These are phyloP conservation scores for Pyropia haitanensis DNA, from an alignment of 23 red algal genomes.

Conservation along the genomic window DNA sequence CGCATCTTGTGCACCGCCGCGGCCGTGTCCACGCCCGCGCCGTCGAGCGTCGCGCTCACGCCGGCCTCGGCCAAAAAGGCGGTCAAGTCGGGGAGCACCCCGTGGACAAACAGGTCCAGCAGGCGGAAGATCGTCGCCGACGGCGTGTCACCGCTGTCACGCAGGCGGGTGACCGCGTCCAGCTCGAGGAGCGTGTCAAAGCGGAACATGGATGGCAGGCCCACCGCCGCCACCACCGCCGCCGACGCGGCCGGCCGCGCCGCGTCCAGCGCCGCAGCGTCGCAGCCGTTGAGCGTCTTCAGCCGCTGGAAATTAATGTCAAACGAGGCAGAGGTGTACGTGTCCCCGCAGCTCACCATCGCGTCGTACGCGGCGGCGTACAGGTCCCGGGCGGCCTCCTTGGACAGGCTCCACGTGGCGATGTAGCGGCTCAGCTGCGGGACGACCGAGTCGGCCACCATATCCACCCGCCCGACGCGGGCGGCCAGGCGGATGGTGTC, in stretches of 20 bases:
- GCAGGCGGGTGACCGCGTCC: conserved; percentile 49
- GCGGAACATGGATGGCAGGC: conserved; percentile 56
- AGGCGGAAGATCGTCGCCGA: conserved; percentile 39
- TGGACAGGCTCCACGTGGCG: conserved; percentile 24
- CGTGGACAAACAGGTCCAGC: conserved; percentile 62
- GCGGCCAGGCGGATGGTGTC: conserved; percentile 26
- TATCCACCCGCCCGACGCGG: conserved; percentile 17
- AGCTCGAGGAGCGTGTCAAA: conserved; percentile 74
- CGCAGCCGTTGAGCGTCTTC: conserved; percentile 42
- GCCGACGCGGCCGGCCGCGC: conserved; percentile 26
- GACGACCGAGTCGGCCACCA: conserved; percentile 38
- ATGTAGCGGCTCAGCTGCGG: conserved; percentile 29
- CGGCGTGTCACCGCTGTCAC: conserved; percentile 12
- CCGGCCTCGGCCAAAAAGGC: conserved; percentile 30
- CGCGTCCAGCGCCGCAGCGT: conserved; percentile 8
- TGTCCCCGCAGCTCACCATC: conserved; percentile 18
- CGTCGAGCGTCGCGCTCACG: conserved; percentile 1
- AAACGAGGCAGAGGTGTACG: conserved; percentile 23
- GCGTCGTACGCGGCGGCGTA: conserved; percentile 58
- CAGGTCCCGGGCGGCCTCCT: conserved; percentile 29
- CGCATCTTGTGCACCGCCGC: conserved; percentile 74
- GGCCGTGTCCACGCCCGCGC: conserved; percentile 23
- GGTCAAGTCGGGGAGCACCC: conserved; percentile 46
- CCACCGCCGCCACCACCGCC: conserved; percentile 51
- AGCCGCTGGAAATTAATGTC: conserved; percentile 57